Conservation (phyloP, 352 stramenopile species). For the Lagenidium sp. region DNA sequence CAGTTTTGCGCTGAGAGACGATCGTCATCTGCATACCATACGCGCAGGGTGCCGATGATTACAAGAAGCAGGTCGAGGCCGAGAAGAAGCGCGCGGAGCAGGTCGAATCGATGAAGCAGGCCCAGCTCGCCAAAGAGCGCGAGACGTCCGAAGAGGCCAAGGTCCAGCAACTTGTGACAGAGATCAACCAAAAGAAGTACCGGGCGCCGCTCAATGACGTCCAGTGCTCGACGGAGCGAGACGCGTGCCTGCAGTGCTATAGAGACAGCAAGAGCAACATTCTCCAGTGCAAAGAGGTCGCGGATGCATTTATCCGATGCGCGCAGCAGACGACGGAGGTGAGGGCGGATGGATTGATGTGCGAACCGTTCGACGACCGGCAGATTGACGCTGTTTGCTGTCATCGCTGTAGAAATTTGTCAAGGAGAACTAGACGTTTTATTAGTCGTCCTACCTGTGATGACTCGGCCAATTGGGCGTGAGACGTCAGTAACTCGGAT, state of each 20-base stretch:
- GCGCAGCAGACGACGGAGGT: slow-evolving; percentile 76
- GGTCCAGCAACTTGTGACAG: slow-evolving; percentile 64
- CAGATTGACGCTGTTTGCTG: background rate
- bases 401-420: slow-evolving; percentile 39
- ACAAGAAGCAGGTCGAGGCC: slow-evolving; percentile 46
- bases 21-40: background rate
- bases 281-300: slow-evolving; percentile 80
- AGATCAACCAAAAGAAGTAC: slow-evolving; percentile 82
- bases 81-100: slow-evolving; percentile 25
- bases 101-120: slow-evolving; percentile 28
- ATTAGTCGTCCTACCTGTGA: background rate
- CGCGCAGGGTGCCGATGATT: slow-evolving; percentile 52
- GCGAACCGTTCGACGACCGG: background rate
- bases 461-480: background rate
- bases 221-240: slow-evolving; percentile 66
- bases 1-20: background rate
- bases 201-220: slow-evolving; percentile 71
- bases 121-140: slow-evolving; percentile 56
- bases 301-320: slow-evolving; percentile 77
- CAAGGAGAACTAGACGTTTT: slow-evolving; percentile 33
- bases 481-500: background rate
- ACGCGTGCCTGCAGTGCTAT: slow-evolving; percentile 83
- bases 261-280: slow-evolving; percentile 71
- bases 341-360: no score
- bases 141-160: slow-evolving; percentile 56